Evolutionary conservation across 768 basidiomycete species (phyloP), one percentile per base, ranked within the genome.

Genomic region (Hygrocybe coccinea): DNA sequence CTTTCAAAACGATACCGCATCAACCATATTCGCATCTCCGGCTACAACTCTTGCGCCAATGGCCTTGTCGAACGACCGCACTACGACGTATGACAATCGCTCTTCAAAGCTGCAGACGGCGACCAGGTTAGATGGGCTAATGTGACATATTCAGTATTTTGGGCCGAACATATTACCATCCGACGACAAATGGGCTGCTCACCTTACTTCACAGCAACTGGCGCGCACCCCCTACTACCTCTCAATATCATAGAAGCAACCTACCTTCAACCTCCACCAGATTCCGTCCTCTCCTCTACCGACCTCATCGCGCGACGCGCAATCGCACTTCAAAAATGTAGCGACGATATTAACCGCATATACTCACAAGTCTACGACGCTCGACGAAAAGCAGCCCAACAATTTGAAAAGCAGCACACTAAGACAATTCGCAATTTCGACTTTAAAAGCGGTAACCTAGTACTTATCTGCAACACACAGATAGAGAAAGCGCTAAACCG

Each of bases 21-120:
- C 8, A 29, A 29, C 29, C 29, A 29, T 8, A 29, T 29, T 29
- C 29, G 29, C 29, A 29, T 29, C 29, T 29, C 29, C 2, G 55
- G 63, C 0, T 75, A 75, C 57, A 75, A 75, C 45, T 71, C 67
- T 0, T 61, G 63, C 8, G 70, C 72, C 0, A 74, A 76, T 12
- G 68, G 75, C 0, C 56, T 71, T 1, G 63, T 73, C 3, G 69
- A 76, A 46, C 41, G 41, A 14, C 50, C 45, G 43, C 67, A 71
- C 50, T 57, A 25, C 12, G 52, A 54, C 25, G 45, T 70, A 8
- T 46, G 62, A 0, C 62, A 69, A 45, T 45, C 64, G 0, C 50
- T 72, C 0, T 53, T 70, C 51, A 72, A 72, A 33, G 56, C 60
- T 1, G 62, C 57, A 10, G 55, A 57, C 33, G 49, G 15, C 22